These are phyloP conservation scores for Rhodotorula sp. DNA, from an alignment of 1,284 basidiomycete species.

Conservation along the genomic window DNA sequence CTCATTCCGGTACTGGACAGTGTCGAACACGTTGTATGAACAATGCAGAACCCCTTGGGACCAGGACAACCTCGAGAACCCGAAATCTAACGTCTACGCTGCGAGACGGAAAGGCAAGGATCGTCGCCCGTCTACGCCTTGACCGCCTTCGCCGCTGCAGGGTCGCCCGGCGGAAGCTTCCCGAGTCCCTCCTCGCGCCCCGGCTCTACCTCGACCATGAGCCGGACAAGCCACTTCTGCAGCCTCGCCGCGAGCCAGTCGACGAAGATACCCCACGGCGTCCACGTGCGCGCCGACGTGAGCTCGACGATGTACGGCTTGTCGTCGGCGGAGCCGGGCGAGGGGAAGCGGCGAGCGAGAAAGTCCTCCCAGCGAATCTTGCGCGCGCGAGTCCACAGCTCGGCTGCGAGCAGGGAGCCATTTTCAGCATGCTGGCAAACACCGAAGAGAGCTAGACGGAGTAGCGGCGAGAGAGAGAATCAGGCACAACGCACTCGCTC, in stretches of 20 bases:
- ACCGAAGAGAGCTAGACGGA: background rate
- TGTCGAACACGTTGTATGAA: too few relatives aligned
- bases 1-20: too few relatives aligned
- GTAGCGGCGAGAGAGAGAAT: background rate
- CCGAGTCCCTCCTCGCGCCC: background rate
- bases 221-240: background rate
- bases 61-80: background rate
- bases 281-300: constrained; percentile 9
- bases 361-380: constrained; percentile 31
- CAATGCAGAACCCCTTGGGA: background rate
- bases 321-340: background rate
- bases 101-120: background rate
- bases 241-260: constrained; percentile 11
- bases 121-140: background rate
- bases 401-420: constrained; percentile 15
- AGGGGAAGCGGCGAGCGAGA: background rate
- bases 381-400: constrained; percentile 28
- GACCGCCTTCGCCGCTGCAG: background rate
- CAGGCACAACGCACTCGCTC: constrained; percentile 16
- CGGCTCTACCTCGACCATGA: constrained; percentile 16
- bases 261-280: constrained; percentile 8
- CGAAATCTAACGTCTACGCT: background rate
- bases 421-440: too few relatives aligned
- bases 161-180: background rate
- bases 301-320: constrained; percentile 2